phyloP scores from a whole-genome alignment of 1,284 basidiomycete genomes.

The Heterobasidion irregulare region DNA sequence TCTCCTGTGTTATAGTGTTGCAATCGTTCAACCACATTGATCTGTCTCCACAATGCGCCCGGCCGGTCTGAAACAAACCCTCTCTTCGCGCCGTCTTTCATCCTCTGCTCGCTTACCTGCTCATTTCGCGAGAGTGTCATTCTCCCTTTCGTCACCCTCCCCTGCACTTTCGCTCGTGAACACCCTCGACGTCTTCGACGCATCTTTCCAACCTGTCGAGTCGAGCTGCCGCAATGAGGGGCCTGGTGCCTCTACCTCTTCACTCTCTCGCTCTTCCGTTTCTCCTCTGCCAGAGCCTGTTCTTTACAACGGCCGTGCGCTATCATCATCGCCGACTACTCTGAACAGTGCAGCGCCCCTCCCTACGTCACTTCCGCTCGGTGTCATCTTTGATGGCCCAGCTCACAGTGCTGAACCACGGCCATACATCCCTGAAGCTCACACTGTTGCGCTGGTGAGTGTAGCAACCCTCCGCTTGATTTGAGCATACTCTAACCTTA shows the following conservation, averaged over 20 bases:
- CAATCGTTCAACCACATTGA: too few relatives aligned
- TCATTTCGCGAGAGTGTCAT: neutral
- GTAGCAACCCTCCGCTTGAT: neutral
- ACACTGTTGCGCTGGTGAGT: neutral
- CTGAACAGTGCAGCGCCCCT: neutral
- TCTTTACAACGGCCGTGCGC: conserved; percentile 6
- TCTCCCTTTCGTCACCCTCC: neutral
- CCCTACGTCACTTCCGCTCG: conserved; percentile 1
- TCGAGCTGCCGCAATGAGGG: too few relatives aligned
- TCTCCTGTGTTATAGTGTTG: too few relatives aligned
- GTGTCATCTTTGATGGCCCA: conserved; percentile 1
- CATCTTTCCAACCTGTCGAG: too few relatives aligned
- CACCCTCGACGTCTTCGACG: neutral
- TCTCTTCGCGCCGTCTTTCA: neutral
- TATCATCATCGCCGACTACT: neutral
- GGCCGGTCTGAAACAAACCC: neutral
- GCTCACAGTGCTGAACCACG: neutral
- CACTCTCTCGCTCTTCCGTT: neutral
- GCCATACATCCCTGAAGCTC: neutral
- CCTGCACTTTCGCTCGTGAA: neutral
- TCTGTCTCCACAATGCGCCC: neutral
- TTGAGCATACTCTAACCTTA: too few relatives aligned
- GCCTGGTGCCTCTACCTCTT: neutral
- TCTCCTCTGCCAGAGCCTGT: neutral
- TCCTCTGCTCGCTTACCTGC: neutral